Base-by-base conservation (phyloP, 1,284 basidiomycete species). In the Pholiota adiposa region DNA sequence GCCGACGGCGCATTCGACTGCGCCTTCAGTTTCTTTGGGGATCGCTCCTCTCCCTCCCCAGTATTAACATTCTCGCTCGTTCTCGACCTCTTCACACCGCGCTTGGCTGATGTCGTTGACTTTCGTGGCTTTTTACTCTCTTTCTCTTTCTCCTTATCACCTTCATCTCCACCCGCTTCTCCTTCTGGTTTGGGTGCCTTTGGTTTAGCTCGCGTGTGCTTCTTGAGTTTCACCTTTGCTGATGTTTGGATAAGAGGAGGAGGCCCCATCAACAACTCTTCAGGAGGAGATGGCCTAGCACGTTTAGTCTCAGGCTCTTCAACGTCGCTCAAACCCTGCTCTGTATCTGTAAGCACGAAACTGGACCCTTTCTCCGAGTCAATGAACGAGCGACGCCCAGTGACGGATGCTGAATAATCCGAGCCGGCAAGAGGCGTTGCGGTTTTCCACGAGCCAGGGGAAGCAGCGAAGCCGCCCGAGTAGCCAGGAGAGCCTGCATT, bases 101-200 rank as follows among this genome's bases (percentile, higher is more conserved):
- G 68, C 34, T 63, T 69, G 11, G 36, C 14, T 16, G 36, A 38
- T 16, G 60, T 62, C 23, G 50, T 56, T n/a, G 60, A 56, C 65
- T 68, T 74, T 18, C 64, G 70, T 33, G 63, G 67, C 31, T 62
- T 60, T 12, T 56, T 51, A 48, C 65, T 29, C 5, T 51, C 50
- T 34, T 18, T 21, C 18, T 8, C 31, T 16, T 51, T 19, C 21
- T 65, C 58, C 57, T 58, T 62, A 12, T 68, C 69, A 21, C 65
- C 69, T 44, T 58, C 66, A 11, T 57, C 68, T 3, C 70, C 69
- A 11, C 71, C 65, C 23, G 54, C 23, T 33, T 67, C 69, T 23
- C 70, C 67, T 1, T 67, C 69, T 16, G 79, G 80, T 54, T 76
- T 74, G 63, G 81, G 81, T n/a, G 76, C 76, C 36, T 77, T 76